Base-by-base conservation (phyloP, 352 stramenopile species). In the Phytophthora macrochlamydospora region DNA sequence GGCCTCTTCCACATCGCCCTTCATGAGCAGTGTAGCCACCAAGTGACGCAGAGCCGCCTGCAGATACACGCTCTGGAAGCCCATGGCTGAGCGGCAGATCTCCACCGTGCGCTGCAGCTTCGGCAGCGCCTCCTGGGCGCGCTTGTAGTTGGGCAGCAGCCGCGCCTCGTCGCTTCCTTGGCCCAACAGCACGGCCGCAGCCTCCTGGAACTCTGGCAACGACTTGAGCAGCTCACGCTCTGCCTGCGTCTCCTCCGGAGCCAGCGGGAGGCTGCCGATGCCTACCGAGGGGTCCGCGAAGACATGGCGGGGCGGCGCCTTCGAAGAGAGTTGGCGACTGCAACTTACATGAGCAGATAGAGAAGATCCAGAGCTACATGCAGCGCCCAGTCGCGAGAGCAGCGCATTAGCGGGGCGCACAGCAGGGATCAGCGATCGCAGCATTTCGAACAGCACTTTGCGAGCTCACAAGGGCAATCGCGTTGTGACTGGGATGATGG, bases 31-130 rank as follows among this genome's bases (percentile, higher is more conserved):
- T 42, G 82, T 90, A 28, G 76, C 56, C 43, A 83, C 75, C 28
- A 91, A 59, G 56, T 91, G 83, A 35, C 85, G 82, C 60, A 93
- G 60, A 9, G 80, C 77, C 28, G 81, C 80, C 28, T 87, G 71
- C 29, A 88, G 49, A 52, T 87, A 93, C 12, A 87, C 79, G 52
- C 81, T 93, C 30, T 90, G 69, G 50, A 82, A 85, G 29, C 85
- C 85, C 85, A 93, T 93, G 54, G 80, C 69, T 38, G 85, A 89
- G 69, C 85, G 85, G 37, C 82, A 91, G 67, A 93, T 91, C 55
- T 93, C 85, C 24, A 79, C 81, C 33, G 85, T 85, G 55, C 85
- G 82, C 66, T 89, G 76, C 11, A 93, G 68, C 40, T 75, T 67
- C 28, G 81, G 77, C 32, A 91, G 32, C 11, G 81, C 82, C 56